Conservation (phyloP, 768 basidiomycete genomes). For the Boletus rubropictus region DNA sequence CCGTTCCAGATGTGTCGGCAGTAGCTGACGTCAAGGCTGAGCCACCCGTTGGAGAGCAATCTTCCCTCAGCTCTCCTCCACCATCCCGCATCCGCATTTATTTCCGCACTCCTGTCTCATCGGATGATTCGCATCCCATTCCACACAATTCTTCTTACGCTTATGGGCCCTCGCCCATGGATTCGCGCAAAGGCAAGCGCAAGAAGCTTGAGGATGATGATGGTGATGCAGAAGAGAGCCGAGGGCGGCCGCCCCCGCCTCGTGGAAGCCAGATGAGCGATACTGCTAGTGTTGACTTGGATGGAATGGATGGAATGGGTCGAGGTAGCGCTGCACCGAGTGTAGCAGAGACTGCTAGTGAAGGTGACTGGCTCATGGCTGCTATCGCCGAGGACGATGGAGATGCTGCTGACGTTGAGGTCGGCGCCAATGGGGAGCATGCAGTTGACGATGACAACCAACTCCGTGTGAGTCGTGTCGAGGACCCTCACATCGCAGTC, state of each 20-base stretch:
- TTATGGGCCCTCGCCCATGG: constrained; percentile 41
- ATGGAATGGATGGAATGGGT: constrained; percentile 53
- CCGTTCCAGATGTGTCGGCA: constrained; percentile 25
- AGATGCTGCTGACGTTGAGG: constrained; percentile 52
- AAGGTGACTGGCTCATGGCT: constrained; percentile 86
- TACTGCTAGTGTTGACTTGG: constrained; percentile 49
- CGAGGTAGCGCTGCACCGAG: constrained; percentile 63
- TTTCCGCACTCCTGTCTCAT: constrained; percentile 84
- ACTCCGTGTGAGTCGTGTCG: constrained; percentile 39
- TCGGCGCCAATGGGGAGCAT: constrained; percentile 46
- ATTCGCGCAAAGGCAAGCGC: constrained; percentile 72
- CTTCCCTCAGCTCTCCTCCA: constrained; percentile 39
- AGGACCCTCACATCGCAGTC: constrained; percentile 35
- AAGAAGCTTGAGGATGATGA: constrained; percentile 90
- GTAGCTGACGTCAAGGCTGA: constrained; percentile 31
- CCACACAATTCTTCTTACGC: constrained; percentile 49
- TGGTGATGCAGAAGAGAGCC: constrained; percentile 68
- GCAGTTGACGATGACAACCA: constrained; percentile 41
- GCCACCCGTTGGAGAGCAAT: constrained; percentile 24
- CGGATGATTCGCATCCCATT: constrained; percentile 74
- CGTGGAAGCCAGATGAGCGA: constrained; percentile 43
- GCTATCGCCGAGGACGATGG: constrained; percentile 72
- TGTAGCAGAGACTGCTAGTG: constrained; percentile 55
- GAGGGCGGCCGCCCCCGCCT: constrained; percentile 60
- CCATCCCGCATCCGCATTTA: constrained; percentile 86